Conservation (phyloP, 768 basidiomycete species). For the Pluteus cervinus region DNA sequence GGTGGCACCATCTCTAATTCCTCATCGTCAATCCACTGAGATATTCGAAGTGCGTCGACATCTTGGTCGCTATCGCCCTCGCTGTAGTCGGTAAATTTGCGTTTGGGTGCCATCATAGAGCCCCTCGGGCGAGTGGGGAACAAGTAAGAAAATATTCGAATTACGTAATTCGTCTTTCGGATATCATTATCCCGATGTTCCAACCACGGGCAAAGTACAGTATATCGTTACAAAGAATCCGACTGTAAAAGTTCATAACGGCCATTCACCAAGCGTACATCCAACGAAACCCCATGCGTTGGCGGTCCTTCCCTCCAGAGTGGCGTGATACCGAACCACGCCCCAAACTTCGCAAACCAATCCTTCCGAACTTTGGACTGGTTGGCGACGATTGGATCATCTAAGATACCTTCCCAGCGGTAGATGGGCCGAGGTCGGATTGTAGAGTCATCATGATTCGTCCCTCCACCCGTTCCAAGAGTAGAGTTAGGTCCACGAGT, state of each 20-base stretch:
- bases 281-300: conserved; percentile 54
- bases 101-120: no score
- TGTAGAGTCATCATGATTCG: conserved; percentile 58
- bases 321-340: conserved; percentile 67
- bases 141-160: no score
- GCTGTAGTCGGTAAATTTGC: no score
- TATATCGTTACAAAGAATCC: conserved; percentile 3
- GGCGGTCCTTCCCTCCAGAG: conserved; percentile 46
- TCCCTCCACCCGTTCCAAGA: conserved; percentile 63
- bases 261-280: conserved; percentile 51
- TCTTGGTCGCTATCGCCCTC: conserved; percentile 29
- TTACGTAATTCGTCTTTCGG: neutral
- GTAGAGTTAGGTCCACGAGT: conserved; percentile 46
- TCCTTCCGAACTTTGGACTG: conserved; percentile 25
- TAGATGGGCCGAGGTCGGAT: conserved; percentile 59
- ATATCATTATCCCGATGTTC: no score
- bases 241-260: conserved; percentile 44
- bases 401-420: conserved; percentile 65
- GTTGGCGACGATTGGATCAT: conserved; percentile 40
- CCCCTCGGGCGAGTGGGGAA: no score
- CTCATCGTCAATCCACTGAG: conserved; percentile 55
- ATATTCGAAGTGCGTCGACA: conserved; percentile 50
- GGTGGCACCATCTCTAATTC: conserved; percentile 33
- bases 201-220: no score
- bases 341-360: conserved; percentile 50